phyloP scores from a whole-genome alignment of 2,329 filamentous ascomycete species.

The Pseudopyricularia javanii region DNA sequence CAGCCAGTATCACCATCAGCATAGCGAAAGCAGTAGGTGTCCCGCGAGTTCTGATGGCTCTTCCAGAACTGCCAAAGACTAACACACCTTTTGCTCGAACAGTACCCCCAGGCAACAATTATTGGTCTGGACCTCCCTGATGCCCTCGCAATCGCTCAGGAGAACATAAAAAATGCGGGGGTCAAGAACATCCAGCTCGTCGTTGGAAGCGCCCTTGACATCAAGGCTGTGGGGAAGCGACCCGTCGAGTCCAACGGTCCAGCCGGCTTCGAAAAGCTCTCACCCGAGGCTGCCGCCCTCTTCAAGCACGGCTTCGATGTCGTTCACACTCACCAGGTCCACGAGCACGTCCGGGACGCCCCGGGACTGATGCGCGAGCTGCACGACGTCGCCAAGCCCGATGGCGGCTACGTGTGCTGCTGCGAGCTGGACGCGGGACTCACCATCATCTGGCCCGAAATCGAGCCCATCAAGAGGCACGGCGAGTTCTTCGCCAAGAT shows the following conservation, averaged over 20 bases:
- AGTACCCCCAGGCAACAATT: constrained; percentile 6
- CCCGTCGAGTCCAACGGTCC: not conserved
- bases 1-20: constrained; percentile 4
- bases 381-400: constrained; percentile 36
- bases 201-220: constrained; percentile 12
- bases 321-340: constrained; percentile 45
- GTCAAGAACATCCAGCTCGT: constrained; percentile 15
- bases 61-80: not conserved
- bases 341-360: constrained; percentile 42
- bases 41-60: not conserved
- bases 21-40: not conserved
- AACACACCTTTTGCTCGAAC: not conserved
- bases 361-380: constrained; percentile 37
- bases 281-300: not conserved
- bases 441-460: not conserved
- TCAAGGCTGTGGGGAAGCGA: not conserved
- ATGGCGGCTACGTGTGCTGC: constrained; percentile 33
- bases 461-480: not conserved
- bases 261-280: not conserved
- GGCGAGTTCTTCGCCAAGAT: not conserved
- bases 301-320: constrained; percentile 33
- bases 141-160: constrained; percentile 10
- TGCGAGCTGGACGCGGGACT: constrained; percentile 10
- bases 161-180: constrained; percentile 17
- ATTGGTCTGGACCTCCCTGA: constrained; percentile 15